Evolutionary conservation across 2,329 filamentous ascomycete species (phyloP).

Genomic region (Pseudogymnoascus sp.): DNA sequence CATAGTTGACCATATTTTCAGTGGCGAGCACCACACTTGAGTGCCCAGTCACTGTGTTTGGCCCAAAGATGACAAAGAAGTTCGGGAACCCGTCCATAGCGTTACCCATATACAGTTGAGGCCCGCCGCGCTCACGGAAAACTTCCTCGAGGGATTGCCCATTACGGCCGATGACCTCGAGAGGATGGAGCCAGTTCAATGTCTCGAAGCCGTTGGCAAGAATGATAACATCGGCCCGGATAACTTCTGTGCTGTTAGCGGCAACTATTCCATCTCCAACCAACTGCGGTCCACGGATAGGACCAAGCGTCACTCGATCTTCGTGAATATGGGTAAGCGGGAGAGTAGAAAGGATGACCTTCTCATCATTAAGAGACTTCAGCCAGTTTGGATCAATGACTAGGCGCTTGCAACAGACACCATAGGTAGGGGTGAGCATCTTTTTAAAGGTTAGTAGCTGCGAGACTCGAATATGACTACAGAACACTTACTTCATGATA

Average conservation of each 20-base stretch:
- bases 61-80: conserved; percentile 50
- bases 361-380: conserved; percentile 37
- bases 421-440: conserved; percentile 48
- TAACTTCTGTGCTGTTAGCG: conserved; percentile 25
- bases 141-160: conserved; percentile 41
- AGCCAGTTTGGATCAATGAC: conserved; percentile 47
- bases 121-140: conserved; percentile 46
- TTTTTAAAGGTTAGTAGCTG: neutral
- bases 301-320: conserved; percentile 41
- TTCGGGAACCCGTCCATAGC: conserved; percentile 51
- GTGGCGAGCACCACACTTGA: conserved; percentile 46
- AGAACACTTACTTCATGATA: conserved; percentile 37
- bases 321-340: conserved; percentile 39
- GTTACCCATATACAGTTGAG: conserved; percentile 48
- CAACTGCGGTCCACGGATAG: conserved; percentile 38
- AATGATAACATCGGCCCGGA: conserved; percentile 48
- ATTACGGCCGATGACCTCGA: conserved; percentile 40
- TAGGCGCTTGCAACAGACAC: conserved; percentile 47
- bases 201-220: conserved; percentile 50
- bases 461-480: neutral
- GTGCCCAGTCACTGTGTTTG: conserved; percentile 51
- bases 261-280: conserved; percentile 12
- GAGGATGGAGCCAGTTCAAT: conserved; percentile 44
- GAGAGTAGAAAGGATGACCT: conserved; percentile 44
- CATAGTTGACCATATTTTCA: conserved; percentile 48